A percentile compares a stretch with the other conserved stretches of the same genome.
Evolutionary conservation across 2,329 filamentous ascomycete species (phyloP).

Genomic region (Fusarium xylarioides): DNA sequence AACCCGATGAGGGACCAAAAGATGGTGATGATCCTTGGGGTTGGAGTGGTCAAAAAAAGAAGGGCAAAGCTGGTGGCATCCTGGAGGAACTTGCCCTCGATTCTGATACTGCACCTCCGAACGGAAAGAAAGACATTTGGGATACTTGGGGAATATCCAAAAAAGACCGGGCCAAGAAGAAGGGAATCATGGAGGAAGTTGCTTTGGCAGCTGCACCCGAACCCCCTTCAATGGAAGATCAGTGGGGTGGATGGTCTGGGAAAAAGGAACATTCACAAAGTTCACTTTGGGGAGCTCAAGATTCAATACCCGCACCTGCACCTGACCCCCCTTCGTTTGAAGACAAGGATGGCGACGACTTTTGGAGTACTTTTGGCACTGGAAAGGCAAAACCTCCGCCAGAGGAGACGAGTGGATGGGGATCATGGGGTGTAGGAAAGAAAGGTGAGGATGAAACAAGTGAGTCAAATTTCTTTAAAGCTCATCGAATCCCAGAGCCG

Average conservation of each 20-base stretch:
- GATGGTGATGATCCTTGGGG: slow-evolving; percentile 48
- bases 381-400: slow-evolving; percentile 36
- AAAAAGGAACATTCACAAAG: slow-evolving; percentile 47
- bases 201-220: slow-evolving; percentile 34
- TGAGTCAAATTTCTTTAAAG: slow-evolving; percentile 20
- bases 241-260: slow-evolving; percentile 42
- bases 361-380: slow-evolving; percentile 39
- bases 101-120: slow-evolving; percentile 32
- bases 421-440: slow-evolving; percentile 34
- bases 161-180: slow-evolving; percentile 47
- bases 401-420: slow-evolving; percentile 38
- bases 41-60: slow-evolving; percentile 51
- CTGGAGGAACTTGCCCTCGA: slow-evolving; percentile 33
- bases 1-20: slow-evolving; percentile 46
- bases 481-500: slow-evolving; percentile 19
- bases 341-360: slow-evolving; percentile 37
- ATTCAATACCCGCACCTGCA: slow-evolving; percentile 31
- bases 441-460: slow-evolving; percentile 39
- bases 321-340: slow-evolving; percentile 34
- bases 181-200: slow-evolving; percentile 41
- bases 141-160: slow-evolving; percentile 46
- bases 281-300: slow-evolving; percentile 36
- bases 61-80: slow-evolving; percentile 36
- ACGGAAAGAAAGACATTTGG: slow-evolving; percentile 47
- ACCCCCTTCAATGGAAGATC: slow-evolving; percentile 37